A percentile compares a stretch with the other conserved stretches of the same genome.
These are phyloP conservation scores for Atractiella rhizophila DNA, from an alignment of 768 basidiomycete species.

Conservation along the genomic window DNA sequence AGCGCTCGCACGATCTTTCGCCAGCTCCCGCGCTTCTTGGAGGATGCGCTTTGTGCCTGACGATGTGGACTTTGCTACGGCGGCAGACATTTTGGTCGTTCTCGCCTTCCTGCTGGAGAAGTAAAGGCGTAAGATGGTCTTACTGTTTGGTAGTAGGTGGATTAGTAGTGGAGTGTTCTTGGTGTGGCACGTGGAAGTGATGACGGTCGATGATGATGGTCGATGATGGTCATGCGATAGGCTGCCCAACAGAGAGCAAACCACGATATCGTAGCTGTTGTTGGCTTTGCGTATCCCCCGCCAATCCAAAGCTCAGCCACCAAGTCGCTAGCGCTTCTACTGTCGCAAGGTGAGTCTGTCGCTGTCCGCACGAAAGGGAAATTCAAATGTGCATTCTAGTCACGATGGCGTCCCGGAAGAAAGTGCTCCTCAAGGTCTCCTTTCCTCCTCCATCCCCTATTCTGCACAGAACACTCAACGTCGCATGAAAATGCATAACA, in stretches of 20 bases:
- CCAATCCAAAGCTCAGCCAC: not conserved
- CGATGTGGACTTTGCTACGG: no score
- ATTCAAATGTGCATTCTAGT: not conserved
- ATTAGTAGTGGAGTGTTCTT: no score
- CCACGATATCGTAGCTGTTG: no score
- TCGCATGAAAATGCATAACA: not conserved
- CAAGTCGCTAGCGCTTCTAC: no score
- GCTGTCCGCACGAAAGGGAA: not conserved
- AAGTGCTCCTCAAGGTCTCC: constrained; percentile 27
- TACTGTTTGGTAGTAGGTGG: no score
- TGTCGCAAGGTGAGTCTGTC: not conserved
- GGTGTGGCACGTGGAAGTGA: constrained; percentile 28
- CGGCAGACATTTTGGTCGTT: no score
- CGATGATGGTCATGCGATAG: no score
- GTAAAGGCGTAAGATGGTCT: no score
- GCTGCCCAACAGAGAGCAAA: no score
- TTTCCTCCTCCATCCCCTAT: not conserved
- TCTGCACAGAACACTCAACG: not conserved
- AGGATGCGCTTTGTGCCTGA: constrained; percentile 97
- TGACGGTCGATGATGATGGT: constrained; percentile 17
- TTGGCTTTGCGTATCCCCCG: no score
- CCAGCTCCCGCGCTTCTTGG: constrained; percentile 79
- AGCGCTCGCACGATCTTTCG: constrained; percentile 59
- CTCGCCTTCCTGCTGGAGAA: no score
- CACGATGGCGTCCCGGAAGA: constrained; percentile 35